These are phyloP conservation scores for Medicago ruthenica DNA, from an alignment of 306 rosid species.

Conservation along the genomic window DNA sequence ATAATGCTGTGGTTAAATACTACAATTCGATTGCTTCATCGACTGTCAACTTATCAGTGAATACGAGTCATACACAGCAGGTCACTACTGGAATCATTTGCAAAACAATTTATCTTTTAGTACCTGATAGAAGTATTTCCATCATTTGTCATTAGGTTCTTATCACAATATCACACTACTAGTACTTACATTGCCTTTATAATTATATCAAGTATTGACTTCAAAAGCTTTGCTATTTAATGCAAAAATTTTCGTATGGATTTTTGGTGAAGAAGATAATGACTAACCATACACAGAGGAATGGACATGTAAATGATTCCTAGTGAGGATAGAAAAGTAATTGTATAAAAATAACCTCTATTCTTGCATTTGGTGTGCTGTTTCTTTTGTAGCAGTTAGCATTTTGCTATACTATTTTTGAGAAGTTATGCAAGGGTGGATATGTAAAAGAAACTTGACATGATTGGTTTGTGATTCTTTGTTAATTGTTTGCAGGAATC, in stretches of 20 bases:
- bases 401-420: background rate
- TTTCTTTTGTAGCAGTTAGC: background rate
- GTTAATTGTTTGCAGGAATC: constrained; percentile 64
- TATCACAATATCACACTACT: background rate
- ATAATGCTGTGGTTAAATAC: background rate
- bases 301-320: background rate
- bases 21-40: background rate
- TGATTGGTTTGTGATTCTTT: constrained; percentile 28
- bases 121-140: background rate
- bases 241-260: background rate
- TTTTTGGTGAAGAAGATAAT: constrained; percentile 3
- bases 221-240: background rate
- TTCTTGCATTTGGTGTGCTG: background rate
- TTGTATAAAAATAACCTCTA: background rate
- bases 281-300: background rate
- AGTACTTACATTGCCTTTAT: constrained; percentile 18
- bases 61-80: background rate
- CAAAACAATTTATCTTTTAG: background rate
- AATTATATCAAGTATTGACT: background rate
- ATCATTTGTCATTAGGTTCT: constrained; percentile 12
- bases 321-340: background rate
- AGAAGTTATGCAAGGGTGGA: constrained; percentile 26
- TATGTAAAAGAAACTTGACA: constrained; percentile 26
- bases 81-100: background rate
- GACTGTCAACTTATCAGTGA: background rate